Evolutionary conservation across 2,329 filamentous ascomycete species (phyloP).

Genomic region (Fusarium burgessii): DNA sequence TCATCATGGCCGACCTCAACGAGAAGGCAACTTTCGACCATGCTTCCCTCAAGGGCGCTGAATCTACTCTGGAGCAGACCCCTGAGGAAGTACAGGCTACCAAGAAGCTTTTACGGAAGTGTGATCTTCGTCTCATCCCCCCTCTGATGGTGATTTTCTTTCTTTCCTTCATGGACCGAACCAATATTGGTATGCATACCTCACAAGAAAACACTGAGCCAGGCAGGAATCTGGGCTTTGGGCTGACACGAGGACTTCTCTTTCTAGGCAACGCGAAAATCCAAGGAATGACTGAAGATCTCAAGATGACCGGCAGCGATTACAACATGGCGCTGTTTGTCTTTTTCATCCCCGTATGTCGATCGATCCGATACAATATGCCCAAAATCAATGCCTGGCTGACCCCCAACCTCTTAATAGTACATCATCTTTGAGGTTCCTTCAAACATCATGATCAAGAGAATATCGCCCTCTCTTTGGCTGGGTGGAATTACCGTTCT

Average conservation of each 20-base stretch:
- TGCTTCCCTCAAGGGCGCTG: neutral
- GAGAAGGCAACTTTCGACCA: neutral
- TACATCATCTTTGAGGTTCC: slow-evolving; percentile 31
- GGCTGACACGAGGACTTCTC: too few relatives aligned
- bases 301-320: slow-evolving; percentile 53
- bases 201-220: too few relatives aligned
- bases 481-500: neutral
- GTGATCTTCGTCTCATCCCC: slow-evolving; percentile 76
- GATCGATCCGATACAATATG: rapidly evolving
- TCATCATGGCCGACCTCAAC: neutral
- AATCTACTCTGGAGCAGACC: neutral
- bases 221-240: too few relatives aligned
- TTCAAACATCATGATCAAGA: slow-evolving; percentile 23
- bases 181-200: slow-evolving; percentile 37
- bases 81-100: neutral
- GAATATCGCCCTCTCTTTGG: slow-evolving; percentile 9
- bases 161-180: slow-evolving; percentile 45
- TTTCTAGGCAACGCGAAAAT: slow-evolving; percentile 45
- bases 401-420: too few relatives aligned
- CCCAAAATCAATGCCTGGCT: neutral
- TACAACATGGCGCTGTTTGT: slow-evolving; percentile 64
- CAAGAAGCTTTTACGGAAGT: slow-evolving; percentile 62
- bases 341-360: slow-evolving; percentile 12
- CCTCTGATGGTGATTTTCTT: slow-evolving; percentile 40
- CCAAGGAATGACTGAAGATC: slow-evolving; percentile 44